Percentiles rank a stretch among this genome's conserved stretches.
Evolutionary conservation across 768 basidiomycete species (phyloP).

Genomic region (Phylloporus rhodoxanthus): DNA sequence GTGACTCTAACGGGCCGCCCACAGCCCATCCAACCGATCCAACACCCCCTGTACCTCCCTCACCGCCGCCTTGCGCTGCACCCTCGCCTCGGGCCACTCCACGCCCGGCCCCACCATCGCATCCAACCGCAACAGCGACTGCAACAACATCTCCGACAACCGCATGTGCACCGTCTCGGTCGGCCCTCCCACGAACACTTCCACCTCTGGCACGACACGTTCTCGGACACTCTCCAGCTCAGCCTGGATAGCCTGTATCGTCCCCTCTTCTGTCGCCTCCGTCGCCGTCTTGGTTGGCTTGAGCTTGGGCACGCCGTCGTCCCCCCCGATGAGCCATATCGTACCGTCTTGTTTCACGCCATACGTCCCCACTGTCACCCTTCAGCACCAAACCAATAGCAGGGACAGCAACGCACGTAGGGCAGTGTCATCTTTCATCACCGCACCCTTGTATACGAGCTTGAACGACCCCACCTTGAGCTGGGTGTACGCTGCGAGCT

Average conservation of each 20-base stretch:
- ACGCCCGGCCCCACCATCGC: constrained; percentile 61
- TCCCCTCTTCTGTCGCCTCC: constrained; percentile 34
- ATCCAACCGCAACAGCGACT: constrained; percentile 83
- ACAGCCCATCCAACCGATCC: constrained; percentile 71
- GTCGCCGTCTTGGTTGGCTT: constrained; percentile 19
- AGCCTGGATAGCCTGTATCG: constrained; percentile 31
- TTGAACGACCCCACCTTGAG: constrained; percentile 70
- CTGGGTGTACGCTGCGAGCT: constrained; percentile 69
- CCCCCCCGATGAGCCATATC: constrained; percentile 63
- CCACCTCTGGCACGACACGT: constrained; percentile 52
- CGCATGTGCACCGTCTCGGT: constrained; percentile 42
- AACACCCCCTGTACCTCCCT: constrained; percentile 78
- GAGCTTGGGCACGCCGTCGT: constrained; percentile 21
- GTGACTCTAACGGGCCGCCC: constrained; percentile 39
- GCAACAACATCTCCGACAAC: constrained; percentile 78
- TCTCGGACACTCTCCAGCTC: constrained; percentile 47
- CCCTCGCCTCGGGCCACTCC: constrained; percentile 74
- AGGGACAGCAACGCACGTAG: constrained; percentile 42
- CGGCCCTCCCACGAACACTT: constrained; percentile 42
- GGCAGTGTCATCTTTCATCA: constrained; percentile 78
- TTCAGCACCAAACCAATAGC: constrained; percentile 4
- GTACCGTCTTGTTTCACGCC: constrained; percentile 61
- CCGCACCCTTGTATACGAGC: constrained; percentile 83
- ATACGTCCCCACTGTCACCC: constrained; percentile 61
- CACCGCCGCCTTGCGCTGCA: constrained; percentile 80